Percentiles rank a stretch among this genome's conserved stretches.
These are phyloP conservation scores for Ramichloridium luteum DNA, from an alignment of 2,329 filamentous ascomycete genomes.

Conservation along the genomic window DNA sequence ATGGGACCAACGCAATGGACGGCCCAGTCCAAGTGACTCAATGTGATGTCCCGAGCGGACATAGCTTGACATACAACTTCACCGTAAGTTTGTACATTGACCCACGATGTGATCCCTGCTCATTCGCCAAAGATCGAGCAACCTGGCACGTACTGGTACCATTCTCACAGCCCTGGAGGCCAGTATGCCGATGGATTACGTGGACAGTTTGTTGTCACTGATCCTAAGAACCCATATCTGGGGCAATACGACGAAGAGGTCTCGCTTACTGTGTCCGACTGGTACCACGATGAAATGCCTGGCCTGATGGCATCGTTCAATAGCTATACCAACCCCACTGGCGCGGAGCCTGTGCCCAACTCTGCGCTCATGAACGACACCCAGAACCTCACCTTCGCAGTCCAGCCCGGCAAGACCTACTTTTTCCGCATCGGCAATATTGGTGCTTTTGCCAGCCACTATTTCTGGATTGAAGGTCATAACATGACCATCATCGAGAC, in stretches of 20 bases:
- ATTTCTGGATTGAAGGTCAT: slow-evolving; percentile 59
- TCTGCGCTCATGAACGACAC: slow-evolving; percentile 54
- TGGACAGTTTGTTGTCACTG: slow-evolving; percentile 55
- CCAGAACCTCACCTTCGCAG: slow-evolving; percentile 32
- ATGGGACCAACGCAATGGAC: slow-evolving; percentile 64
- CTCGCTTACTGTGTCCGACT: slow-evolving; percentile 57
- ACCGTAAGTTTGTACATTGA: slow-evolving; percentile 37
- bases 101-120: slow-evolving; percentile 23
- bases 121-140: slow-evolving; percentile 29
- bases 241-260: slow-evolving; percentile 48
- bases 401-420: slow-evolving; percentile 46
- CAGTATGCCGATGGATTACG: slow-evolving; percentile 59
- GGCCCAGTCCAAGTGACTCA: slow-evolving; percentile 57
- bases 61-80: slow-evolving; percentile 56
- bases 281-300: slow-evolving; percentile 52
- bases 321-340: slow-evolving; percentile 41
- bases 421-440: slow-evolving; percentile 58
- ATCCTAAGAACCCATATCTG: slow-evolving; percentile 40
- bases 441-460: slow-evolving; percentile 59
- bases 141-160: slow-evolving; percentile 51
- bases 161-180: slow-evolving; percentile 51
- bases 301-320: slow-evolving; percentile 45
- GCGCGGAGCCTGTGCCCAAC: slow-evolving; percentile 54
- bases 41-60: slow-evolving; percentile 52
- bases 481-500: slow-evolving; percentile 54